Conservation (phyloP, 495 filamentous ascomycete genomes). For the Darksidea phi region DNA sequence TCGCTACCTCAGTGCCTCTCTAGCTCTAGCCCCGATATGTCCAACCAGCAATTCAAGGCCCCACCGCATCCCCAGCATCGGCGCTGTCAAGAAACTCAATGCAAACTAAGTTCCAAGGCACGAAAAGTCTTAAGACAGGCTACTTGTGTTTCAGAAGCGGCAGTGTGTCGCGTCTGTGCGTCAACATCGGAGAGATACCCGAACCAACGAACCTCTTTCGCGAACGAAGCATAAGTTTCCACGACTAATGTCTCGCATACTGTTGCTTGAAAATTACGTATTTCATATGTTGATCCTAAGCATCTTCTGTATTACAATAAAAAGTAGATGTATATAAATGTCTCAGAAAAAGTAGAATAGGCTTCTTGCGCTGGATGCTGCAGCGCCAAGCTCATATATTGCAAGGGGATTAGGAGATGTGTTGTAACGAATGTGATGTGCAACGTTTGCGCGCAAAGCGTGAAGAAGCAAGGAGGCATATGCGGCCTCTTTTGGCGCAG, state of each 20-base stretch:
- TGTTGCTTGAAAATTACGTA: slow-evolving; percentile 10
- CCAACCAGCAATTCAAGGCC: not conserved
- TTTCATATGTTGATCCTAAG: not conserved
- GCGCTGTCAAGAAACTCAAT: not conserved
- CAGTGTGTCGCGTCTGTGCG: slow-evolving; percentile 26
- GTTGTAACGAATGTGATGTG: slow-evolving; percentile 23
- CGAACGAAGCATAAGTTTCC: slow-evolving; percentile 2
- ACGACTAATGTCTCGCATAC: not conserved
- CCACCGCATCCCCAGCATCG: not conserved
- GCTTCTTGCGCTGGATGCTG: not conserved
- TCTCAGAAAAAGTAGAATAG: slow-evolving; percentile 20
- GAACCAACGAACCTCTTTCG: not conserved
- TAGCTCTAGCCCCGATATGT: too few relatives aligned
- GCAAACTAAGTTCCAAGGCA: slow-evolving; percentile 17
- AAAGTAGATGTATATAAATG: slow-evolving; percentile 20
- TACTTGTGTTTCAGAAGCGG: slow-evolving; percentile 25
- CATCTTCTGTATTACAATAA: slow-evolving; percentile 21
- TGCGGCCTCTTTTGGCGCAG: not conserved
- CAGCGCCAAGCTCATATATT: not conserved
- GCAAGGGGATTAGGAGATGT: slow-evolving; percentile 3
- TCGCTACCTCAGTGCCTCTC: not conserved
- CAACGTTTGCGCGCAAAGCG: not conserved
- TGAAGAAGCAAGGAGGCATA: slow-evolving; percentile 1
- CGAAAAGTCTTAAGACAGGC: slow-evolving; percentile 18
- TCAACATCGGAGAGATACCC: slow-evolving; percentile 10